Evolutionary conservation across 768 basidiomycete species (phyloP).

Genomic region (Pleurotus tuoliensis): DNA sequence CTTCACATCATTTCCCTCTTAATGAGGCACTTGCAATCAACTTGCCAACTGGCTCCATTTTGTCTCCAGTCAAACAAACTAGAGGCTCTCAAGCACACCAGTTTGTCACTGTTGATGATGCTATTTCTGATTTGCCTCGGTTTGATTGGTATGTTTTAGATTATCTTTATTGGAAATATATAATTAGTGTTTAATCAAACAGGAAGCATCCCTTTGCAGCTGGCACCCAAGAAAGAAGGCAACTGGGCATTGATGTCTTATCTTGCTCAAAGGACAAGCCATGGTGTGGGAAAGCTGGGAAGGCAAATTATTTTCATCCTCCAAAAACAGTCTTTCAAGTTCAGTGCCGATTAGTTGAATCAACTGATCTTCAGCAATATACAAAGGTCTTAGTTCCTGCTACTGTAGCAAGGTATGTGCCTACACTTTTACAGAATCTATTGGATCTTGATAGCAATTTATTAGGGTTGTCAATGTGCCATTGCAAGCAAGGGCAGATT

Average conservation of each 20-base stretch:
- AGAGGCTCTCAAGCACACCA: conserved; percentile 53
- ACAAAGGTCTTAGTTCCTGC: conserved; percentile 48
- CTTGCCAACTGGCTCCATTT: conserved; percentile 34
- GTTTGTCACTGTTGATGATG: conserved; percentile 63
- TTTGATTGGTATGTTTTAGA: conserved; percentile 63
- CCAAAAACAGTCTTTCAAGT: conserved; percentile 44
- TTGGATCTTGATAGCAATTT: not conserved
- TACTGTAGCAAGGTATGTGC: conserved; percentile 55
- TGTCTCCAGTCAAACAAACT: conserved; percentile 42
- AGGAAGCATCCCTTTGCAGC: no score
- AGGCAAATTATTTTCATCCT: conserved; percentile 26
- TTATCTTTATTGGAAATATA: no score
- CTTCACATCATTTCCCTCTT: conserved; percentile 49
- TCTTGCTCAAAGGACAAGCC: conserved; percentile 26
- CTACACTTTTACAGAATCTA: not conserved
- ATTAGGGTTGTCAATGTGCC: conserved; percentile 60
- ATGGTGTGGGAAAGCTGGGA: conserved; percentile 33
- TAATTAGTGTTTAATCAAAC: no score
- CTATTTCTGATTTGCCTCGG: conserved; percentile 65
- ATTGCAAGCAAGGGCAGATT: conserved; percentile 55
- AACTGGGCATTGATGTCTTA: conserved; percentile 28
- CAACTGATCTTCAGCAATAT: conserved; percentile 61
- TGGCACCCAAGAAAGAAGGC: no score
- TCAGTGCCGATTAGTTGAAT: conserved; percentile 38
- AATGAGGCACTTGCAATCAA: conserved; percentile 46